Evolutionary conservation across 75 land plant species (phyloP), one percentile per base, ranked within the genome.

Genomic region (Picea sitchensis): DNA sequence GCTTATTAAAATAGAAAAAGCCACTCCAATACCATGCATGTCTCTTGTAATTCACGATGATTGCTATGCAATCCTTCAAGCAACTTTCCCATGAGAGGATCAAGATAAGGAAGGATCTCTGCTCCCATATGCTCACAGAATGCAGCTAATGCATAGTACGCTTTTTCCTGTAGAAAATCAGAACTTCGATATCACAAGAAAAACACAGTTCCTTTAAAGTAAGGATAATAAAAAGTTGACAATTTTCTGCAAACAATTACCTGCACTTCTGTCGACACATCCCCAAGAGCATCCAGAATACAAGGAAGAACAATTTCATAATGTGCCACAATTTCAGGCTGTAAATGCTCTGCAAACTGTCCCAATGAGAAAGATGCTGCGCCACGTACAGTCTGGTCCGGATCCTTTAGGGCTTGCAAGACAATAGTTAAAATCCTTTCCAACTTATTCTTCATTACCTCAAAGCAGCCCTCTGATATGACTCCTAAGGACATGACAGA

Each of bases 331-430:
- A 96, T 96, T 72, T 96, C 99, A 58, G 99, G 97, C 79, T 95
- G 99, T 78, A 96, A 77, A 85, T 96, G 87, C 81, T 96, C 99
- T 23, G 99, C 98, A 91, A 96, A 96, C 79, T 96, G 99, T 64
- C 99, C 99, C 72, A 96, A 68, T 56, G 99, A 88, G 87, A 96
- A 96, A 31, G 98, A 91, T 38, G 99, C 99, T 85, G 98, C 95
- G 11, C 99, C 99, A 67, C 99, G 88, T 12, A 96, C 99, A 75
- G 89, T 87, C 79, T 94, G 93, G 65, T 94, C 98, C 26, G 86
- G 91, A 85, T 96, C 99, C 85, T 92, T 88, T 41, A 96, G 82
- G 13, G 94, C 91, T 65, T 84, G 94, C 51, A 95, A 79, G 47
- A 92, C 95, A 68, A 96, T 87, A 54, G 86, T 83, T 44, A 96